These are phyloP conservation scores for Sanghuangporus weigelae DNA, from an alignment of 1,284 basidiomycete genomes.

Conservation along the genomic window DNA sequence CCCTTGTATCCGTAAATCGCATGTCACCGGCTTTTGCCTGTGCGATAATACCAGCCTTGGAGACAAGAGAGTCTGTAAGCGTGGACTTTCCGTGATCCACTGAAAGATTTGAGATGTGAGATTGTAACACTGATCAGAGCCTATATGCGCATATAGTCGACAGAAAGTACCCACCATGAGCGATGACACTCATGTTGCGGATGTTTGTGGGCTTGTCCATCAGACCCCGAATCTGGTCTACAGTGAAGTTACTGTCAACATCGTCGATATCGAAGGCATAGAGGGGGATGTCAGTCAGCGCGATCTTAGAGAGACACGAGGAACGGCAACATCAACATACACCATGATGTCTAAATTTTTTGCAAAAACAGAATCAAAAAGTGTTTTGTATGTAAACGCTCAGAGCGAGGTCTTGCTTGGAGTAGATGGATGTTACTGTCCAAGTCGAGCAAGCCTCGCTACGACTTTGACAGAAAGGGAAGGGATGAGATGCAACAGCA, in stretches of 20 bases:
- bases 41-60: slow-evolving; percentile 99
- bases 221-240: slow-evolving; percentile 85
- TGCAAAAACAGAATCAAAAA: slow-evolving; percentile 10
- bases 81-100: slow-evolving; percentile 99
- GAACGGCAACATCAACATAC: slow-evolving; percentile 43
- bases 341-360: slow-evolving; percentile 59
- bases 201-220: slow-evolving; percentile 93
- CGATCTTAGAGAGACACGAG: neutral
- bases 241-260: slow-evolving; percentile 73
- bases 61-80: slow-evolving; percentile 97
- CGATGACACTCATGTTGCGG: slow-evolving; percentile 98
- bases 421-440: neutral
- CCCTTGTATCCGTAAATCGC: slow-evolving; percentile 97
- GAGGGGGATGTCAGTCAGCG: neutral
- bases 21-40: slow-evolving; percentile 92
- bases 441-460: neutral
- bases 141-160: slow-evolving; percentile 19
- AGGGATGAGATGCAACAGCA: neutral
- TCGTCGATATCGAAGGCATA: slow-evolving; percentile 12
- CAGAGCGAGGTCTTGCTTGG: slow-evolving; percentile 1
- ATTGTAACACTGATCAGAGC: slow-evolving; percentile 17
- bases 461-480: neutral
- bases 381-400: neutral
- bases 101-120: slow-evolving; percentile 27
- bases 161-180: slow-evolving; percentile 67